These are phyloP conservation scores for Cinnamomum micranthum DNA, from an alignment of 164 flowering plant genomes.

Conservation along the genomic window DNA sequence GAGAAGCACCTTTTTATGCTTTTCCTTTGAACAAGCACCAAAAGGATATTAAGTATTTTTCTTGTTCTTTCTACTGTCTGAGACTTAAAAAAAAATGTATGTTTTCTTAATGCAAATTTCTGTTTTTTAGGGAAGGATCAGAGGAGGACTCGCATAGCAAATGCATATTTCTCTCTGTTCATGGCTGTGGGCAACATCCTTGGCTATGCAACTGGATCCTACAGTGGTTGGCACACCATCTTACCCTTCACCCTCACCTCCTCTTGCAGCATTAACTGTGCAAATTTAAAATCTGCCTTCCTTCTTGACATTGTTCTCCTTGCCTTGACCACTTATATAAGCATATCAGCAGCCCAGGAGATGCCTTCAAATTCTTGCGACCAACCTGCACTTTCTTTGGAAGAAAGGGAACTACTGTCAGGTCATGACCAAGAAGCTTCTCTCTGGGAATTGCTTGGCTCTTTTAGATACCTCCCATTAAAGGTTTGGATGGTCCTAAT, in stretches of 20 bases:
- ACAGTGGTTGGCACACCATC: conserved; percentile 72
- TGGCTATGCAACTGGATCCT: conserved; percentile 90
- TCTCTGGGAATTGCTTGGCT: conserved; percentile 82
- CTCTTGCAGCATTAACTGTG: conserved; percentile 65
- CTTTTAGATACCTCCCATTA: conserved; percentile 59
- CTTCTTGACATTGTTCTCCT: conserved; percentile 59
- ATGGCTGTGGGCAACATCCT: conserved; percentile 95
- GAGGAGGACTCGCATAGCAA: conserved; percentile 82
- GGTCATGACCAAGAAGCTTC: conserved; percentile 61
- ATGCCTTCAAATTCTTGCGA: conserved; percentile 37
- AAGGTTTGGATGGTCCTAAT: conserved; percentile 63
- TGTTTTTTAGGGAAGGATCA: conserved; percentile 67
- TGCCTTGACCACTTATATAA: conserved; percentile 57
- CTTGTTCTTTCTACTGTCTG: neutral
- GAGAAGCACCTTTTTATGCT: neutral
- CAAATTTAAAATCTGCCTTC: conserved; percentile 93
- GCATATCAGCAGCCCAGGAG: conserved; percentile 68
- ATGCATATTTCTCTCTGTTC: conserved; percentile 90
- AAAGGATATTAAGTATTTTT: neutral
- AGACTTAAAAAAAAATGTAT: neutral
- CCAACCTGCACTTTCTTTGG: conserved; percentile 14
- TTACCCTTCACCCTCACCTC: conserved; percentile 71
- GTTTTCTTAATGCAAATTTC: neutral
- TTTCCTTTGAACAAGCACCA: neutral
- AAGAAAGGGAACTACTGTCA: conserved; percentile 35